phyloP scores from a whole-genome alignment of 164 flowering plant species.

The Hamamelis virginiana region DNA sequence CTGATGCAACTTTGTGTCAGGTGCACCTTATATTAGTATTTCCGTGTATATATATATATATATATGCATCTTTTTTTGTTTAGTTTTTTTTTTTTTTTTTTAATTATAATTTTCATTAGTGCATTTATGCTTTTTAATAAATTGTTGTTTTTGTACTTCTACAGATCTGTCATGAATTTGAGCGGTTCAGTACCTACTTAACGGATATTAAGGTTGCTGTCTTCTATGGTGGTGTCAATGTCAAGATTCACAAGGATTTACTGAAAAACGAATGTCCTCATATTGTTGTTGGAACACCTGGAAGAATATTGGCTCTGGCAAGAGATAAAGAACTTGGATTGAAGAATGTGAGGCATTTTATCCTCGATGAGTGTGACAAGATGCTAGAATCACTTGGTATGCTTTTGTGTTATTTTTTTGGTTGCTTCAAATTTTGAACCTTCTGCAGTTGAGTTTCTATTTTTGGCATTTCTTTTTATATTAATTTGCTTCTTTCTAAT shows the following conservation, averaged over 20 bases:
- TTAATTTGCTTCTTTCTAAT: too few relatives aligned
- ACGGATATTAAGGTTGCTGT: slow-evolving; percentile 90
- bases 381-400: slow-evolving; percentile 89
- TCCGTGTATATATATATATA: too few relatives aligned
- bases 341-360: slow-evolving; percentile 96
- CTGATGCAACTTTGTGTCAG: too few relatives aligned
- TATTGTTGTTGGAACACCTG: slow-evolving; percentile 98
- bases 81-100: neutral
- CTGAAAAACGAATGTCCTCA: slow-evolving; percentile 96
- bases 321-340: slow-evolving; percentile 87
- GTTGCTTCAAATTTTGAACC: too few relatives aligned
- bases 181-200: slow-evolving; percentile 89
- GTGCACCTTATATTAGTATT: too few relatives aligned
- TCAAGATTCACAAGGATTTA: slow-evolving; percentile 82
- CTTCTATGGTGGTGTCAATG: slow-evolving; percentile 91
- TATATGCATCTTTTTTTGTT: neutral
- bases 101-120: neutral
- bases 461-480: too few relatives aligned
- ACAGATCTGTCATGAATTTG: slow-evolving; percentile 95
- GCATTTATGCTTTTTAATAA: neutral
- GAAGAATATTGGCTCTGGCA: slow-evolving; percentile 81
- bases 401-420: neutral
- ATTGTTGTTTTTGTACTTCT: neutral
- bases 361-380: slow-evolving; percentile 97
- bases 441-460: too few relatives aligned